Base-by-base conservation (phyloP, 1,139 yeast genomes). In the Hansenula anomala region DNA sequence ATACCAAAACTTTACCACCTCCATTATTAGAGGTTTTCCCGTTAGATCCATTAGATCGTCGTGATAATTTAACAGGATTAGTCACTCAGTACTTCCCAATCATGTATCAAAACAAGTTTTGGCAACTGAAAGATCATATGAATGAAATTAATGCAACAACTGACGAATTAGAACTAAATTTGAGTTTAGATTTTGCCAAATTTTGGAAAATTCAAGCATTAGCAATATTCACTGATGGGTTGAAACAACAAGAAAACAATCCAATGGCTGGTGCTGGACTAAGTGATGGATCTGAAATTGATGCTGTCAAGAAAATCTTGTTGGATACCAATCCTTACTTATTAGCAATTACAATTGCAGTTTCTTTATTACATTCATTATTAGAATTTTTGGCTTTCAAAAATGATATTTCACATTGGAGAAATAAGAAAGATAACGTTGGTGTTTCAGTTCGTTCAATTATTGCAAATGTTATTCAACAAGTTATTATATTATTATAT, bases 311-410 rank as follows among this genome's bases (percentile, higher is more conserved):
- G 52, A 60, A 59, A 36, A 59, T 65, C 10, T 42, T 65, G 13
- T 35, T 62, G 14, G 70, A 64, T 26, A 63, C 68, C 7, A 65
- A 63, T 38, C 60, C 66, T n/a, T 60, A 56, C 36, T 41, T 65
- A 24, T 48, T 65, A 18, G 61, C 43, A 2, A 40, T 62, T 22
- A 65, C 70, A 1, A 48, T 58, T 17, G 44, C 39, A n/a, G 69
- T 64, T 8, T 53, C 69, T 0, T 26, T 64, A 10, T 42, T 65
- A 33, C 70, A 65, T 40, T 53, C 65, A 10, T 34, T 65, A 14
- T 58, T 65, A 43, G 70, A 65, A 40, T 57, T 65, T 36, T 49
- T 65, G 37, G 70, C 70, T 4, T 65, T 65, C 51, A 65, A 65
- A 47, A 63, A 52, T 42, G 67, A 64, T 39, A 63, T 63, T 23